phyloP scores from a whole-genome alignment of 345 rosid species.

The Populus tremula region DNA sequence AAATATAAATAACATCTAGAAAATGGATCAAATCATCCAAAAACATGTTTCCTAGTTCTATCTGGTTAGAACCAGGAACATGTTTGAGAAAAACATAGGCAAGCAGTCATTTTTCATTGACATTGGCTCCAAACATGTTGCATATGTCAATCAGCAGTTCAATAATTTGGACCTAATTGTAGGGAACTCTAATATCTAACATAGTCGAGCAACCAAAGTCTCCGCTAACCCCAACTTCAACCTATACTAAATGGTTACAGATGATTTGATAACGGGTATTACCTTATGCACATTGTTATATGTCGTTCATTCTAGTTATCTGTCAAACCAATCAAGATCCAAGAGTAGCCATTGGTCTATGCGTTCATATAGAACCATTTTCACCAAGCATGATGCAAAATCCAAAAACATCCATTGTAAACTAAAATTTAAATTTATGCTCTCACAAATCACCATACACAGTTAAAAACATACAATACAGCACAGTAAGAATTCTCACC shows the following conservation, averaged over 20 bases:
- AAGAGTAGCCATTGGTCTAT: not conserved
- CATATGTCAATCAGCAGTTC: not conserved
- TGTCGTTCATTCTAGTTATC: too few relatives aligned
- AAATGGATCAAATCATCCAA: not conserved
- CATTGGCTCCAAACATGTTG: not conserved
- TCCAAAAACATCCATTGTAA: not conserved
- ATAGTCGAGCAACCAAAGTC: not conserved
- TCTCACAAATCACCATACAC: not conserved
- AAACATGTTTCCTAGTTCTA: too few relatives aligned
- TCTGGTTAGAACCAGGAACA: too few relatives aligned
- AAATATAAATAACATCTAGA: not conserved
- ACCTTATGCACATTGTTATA: too few relatives aligned
- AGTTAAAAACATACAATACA: not conserved
- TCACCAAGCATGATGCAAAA: not conserved
- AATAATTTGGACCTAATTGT: too few relatives aligned
- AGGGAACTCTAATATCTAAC: too few relatives aligned
- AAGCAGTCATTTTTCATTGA: not conserved
- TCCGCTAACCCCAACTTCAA: not conserved
- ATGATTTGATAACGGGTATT: not conserved
- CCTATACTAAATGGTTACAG: not conserved
- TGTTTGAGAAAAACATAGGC: too few relatives aligned
- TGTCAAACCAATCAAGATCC: not conserved
- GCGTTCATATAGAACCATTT: not conserved
- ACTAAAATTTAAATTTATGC: not conserved
- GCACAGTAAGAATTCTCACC: conserved; percentile 42